These are phyloP conservation scores for Microdochium nivale DNA, from an alignment of 2,329 filamentous ascomycete genomes.

Conservation along the genomic window DNA sequence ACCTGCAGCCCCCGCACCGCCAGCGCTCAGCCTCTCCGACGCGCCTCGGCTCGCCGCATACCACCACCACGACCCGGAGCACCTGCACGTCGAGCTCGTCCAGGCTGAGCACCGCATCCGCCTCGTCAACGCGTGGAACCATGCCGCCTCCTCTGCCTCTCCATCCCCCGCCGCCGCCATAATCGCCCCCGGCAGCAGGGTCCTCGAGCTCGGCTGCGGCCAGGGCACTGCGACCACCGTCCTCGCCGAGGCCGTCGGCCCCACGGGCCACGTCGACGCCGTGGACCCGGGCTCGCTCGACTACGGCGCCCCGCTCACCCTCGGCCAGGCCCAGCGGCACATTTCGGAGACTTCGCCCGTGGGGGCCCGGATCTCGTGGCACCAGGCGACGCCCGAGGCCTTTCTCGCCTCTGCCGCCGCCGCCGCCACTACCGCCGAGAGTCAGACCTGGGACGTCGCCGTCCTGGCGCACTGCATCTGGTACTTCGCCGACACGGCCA, in stretches of 20 bases:
- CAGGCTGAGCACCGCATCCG: slow-evolving; percentile 26
- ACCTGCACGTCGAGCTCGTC: slow-evolving; percentile 8
- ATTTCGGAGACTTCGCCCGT: slow-evolving; percentile 27
- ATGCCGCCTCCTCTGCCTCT: background rate
- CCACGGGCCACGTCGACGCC: slow-evolving; percentile 35
- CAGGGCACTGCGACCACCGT: slow-evolving; percentile 49
- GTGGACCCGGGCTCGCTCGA: slow-evolving; percentile 41
- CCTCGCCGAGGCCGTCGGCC: slow-evolving; percentile 38
- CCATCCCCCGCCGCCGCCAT: background rate
- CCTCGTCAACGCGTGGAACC: slow-evolving; percentile 24
- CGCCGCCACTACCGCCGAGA: slow-evolving; percentile 5
- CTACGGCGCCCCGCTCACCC: slow-evolving; percentile 41
- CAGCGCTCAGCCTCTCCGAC: background rate
- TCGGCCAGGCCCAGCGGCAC: slow-evolving; percentile 37
- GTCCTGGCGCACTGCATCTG: slow-evolving; percentile 43
- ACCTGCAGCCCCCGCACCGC: background rate
- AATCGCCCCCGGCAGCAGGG: slow-evolving; percentile 26
- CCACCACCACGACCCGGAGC: slow-evolving; percentile 3
- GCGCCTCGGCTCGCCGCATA: background rate
- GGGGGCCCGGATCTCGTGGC: slow-evolving; percentile 33
- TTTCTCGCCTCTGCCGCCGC: slow-evolving; percentile 17
- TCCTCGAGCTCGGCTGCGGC: slow-evolving; percentile 52
- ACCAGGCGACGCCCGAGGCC: slow-evolving; percentile 24
- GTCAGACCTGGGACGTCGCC: slow-evolving; percentile 29
- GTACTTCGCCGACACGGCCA: slow-evolving; percentile 36